Conservation (phyloP, 163 green algal species). For the Scenedesmus sp. region DNA sequence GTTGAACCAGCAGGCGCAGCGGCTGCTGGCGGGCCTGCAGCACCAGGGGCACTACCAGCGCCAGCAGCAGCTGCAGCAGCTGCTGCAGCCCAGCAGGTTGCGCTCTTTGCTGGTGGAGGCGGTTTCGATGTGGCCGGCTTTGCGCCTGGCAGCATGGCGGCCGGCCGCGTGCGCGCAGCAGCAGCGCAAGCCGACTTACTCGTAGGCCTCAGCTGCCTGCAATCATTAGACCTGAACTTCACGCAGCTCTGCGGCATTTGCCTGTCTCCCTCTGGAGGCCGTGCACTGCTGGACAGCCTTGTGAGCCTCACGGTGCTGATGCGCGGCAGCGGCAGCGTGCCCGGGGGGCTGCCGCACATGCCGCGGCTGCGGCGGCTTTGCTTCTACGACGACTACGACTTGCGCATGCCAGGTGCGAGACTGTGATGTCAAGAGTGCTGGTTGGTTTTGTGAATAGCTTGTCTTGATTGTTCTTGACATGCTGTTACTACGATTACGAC, state of each 20-base stretch:
- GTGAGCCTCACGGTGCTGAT: conserved; percentile 27
- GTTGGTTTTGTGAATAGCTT: too few relatives aligned
- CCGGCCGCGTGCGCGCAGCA: neutral
- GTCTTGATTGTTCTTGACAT: too few relatives aligned
- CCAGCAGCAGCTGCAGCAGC: neutral
- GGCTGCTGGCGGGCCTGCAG: neutral
- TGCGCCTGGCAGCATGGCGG: neutral
- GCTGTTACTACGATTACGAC: conserved; percentile 23
- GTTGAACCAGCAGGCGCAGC: neutral
- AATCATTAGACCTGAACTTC: conserved; percentile 9
- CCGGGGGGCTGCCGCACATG: conserved; percentile 19
- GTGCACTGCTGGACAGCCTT: neutral
- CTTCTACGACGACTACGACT: conserved; percentile 27
- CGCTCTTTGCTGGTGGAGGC: neutral
- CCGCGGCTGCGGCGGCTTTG: neutral
- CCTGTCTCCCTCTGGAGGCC: neutral
- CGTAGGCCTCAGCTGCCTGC: neutral
- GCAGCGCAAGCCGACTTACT: conserved; percentile 18
- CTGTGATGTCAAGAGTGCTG: neutral
- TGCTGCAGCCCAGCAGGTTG: neutral
- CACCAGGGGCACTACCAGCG: neutral
- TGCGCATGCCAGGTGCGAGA: conserved; percentile 5
- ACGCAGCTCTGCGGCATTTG: conserved; percentile 30
- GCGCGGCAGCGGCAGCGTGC: conserved; percentile 3
- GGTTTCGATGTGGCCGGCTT: neutral